Evolutionary conservation across 495 filamentous ascomycete genomes (phyloP).

Genomic region (Podospora appendiculata): DNA sequence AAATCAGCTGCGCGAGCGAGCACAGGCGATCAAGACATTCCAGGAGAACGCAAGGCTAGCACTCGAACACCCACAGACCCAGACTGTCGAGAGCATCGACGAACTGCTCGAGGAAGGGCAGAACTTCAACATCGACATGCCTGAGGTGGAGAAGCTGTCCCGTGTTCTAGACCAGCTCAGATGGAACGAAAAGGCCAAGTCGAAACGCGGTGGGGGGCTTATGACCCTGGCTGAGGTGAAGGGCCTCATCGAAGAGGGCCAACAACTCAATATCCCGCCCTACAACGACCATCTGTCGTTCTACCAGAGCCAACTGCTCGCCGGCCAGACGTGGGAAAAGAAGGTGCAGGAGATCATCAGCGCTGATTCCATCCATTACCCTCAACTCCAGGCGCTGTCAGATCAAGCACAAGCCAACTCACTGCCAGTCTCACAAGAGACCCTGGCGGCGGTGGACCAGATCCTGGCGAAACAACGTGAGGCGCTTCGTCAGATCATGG

Average conservation of each 20-base stretch:
- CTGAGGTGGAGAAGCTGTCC: constrained; percentile 81
- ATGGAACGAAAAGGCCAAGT: constrained; percentile 75
- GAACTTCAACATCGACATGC: constrained; percentile 88
- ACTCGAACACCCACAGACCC: constrained; percentile 50
- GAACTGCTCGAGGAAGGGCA: constrained; percentile 83
- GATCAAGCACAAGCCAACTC: constrained; percentile 60
- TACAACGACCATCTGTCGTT: constrained; percentile 68
- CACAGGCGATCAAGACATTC: constrained; percentile 79
- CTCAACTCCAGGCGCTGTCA: constrained; percentile 87
- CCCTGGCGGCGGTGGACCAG: constrained; percentile 74
- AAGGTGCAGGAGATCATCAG: constrained; percentile 92
- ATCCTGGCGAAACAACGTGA: constrained; percentile 96
- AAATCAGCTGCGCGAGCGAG: constrained; percentile 75
- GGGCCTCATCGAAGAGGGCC: constrained; percentile 67
- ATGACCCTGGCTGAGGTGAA: constrained; percentile 69
- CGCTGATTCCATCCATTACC: constrained; percentile 83
- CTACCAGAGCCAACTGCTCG: constrained; percentile 65
- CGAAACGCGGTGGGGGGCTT: constrained; percentile 46
- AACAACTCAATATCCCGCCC: constrained; percentile 65
- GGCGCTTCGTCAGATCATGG: constrained; percentile 77
- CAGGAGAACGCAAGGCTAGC: constrained; percentile 66
- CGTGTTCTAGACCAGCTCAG: constrained; percentile 74
- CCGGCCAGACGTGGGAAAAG: constrained; percentile 80
- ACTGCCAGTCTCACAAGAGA: constrained; percentile 76
- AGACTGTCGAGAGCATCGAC: constrained; percentile 65